A percentile compares a stretch with the other conserved stretches of the same genome.
phyloP scores from a whole-genome alignment of 331 rosid species.

The Acacia pycnantha region DNA sequence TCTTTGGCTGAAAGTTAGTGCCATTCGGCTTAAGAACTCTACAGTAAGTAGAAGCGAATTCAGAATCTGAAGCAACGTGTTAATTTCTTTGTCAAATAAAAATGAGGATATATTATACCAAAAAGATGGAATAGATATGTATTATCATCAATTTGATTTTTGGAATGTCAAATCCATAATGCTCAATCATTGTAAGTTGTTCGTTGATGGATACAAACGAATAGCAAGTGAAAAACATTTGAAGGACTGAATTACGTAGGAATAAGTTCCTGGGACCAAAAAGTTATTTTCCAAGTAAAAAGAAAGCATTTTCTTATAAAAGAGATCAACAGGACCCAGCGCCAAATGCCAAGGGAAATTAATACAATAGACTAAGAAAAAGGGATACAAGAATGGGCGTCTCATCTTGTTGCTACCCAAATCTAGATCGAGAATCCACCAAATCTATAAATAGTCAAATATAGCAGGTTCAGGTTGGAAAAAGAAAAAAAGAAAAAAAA shows the following conservation, averaged over 20 bases:
- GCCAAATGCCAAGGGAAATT: slow-evolving; percentile 1
- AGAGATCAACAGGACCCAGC: neutral
- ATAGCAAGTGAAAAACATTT: neutral
- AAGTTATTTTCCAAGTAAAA: neutral
- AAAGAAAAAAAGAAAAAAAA: no score
- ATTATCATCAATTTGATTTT: neutral
- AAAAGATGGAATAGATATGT: neutral
- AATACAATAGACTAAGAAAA: neutral
- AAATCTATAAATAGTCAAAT: slow-evolving; percentile 30
- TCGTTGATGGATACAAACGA: neutral
- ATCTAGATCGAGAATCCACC: slow-evolving; percentile 7
- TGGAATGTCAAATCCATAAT: neutral
- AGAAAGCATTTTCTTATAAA: neutral
- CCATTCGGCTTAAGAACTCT: slow-evolving; percentile 12
- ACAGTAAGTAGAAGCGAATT: slow-evolving; percentile 6
- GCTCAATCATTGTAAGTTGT: neutral
- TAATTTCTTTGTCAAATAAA: neutral
- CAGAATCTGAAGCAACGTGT: neutral
- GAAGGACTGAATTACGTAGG: neutral
- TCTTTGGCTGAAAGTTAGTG: neutral
- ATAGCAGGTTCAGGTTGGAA: no score
- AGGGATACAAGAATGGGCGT: neutral
- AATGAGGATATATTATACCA: neutral
- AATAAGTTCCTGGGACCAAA: neutral
- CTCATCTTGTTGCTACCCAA: neutral